A percentile compares a stretch with the other conserved stretches of the same genome.
phyloP scores from a whole-genome alignment of 1,284 basidiomycete genomes.

The Puccinia brachypodii region DNA sequence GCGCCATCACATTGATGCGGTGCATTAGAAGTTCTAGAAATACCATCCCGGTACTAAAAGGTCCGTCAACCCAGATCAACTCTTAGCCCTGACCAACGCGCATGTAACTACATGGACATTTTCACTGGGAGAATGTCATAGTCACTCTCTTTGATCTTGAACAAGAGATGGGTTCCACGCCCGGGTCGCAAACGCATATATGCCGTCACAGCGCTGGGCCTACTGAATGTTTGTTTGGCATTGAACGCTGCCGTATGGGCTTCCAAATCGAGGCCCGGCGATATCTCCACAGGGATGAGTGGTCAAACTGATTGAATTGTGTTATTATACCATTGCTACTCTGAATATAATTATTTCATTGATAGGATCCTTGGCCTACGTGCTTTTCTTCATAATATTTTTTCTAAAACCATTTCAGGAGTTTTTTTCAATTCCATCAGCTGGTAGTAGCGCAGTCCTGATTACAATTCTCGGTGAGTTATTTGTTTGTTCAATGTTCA shows the following conservation, averaged over 20 bases:
- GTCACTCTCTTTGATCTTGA: neutral
- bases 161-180: too few species aligned
- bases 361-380: slow-evolving; percentile 54
- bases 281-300: too few species aligned
- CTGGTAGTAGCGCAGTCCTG: slow-evolving; percentile 50
- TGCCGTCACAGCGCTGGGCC: too few species aligned
- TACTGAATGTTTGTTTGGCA: too few species aligned
- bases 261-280: too few species aligned
- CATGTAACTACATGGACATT: neutral
- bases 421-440: slow-evolving; percentile 53
- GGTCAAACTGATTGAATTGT: too few species aligned
- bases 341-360: neutral
- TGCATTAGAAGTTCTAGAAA: neutral
- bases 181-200: too few species aligned
- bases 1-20: too few species aligned
- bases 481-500: neutral
- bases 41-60: neutral
- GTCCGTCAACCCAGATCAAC: neutral
- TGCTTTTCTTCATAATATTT: slow-evolving; percentile 55
- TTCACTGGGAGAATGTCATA: neutral
- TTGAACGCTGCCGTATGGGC: too few species aligned
- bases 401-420: slow-evolving; percentile 54
- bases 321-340: too few species aligned
- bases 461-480: slow-evolving; percentile 7
- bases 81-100: neutral